These are phyloP conservation scores for Pseudogymnoascus sp. DNA, from an alignment of 2,329 filamentous ascomycete species.

Conservation along the genomic window DNA sequence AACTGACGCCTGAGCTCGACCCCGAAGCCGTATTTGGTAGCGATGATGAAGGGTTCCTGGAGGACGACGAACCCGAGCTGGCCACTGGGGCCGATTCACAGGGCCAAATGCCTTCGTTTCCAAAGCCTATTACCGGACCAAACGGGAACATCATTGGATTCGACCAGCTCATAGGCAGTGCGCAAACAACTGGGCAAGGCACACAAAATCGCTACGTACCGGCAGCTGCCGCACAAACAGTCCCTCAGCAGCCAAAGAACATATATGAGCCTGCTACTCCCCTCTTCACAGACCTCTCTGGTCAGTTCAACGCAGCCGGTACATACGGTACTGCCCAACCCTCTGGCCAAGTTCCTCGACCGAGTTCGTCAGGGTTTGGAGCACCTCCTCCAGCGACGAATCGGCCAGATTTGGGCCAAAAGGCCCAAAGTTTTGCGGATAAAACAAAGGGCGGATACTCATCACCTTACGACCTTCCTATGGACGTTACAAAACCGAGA, in stretches of 20 bases:
- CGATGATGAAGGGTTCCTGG: conserved; percentile 78
- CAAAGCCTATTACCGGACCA: conserved; percentile 22
- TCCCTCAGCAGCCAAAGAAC: conserved; percentile 16
- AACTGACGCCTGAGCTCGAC: conserved; percentile 46
- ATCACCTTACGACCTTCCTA: conserved; percentile 90
- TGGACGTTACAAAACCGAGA: conserved; percentile 70
- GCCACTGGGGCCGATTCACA: conserved; percentile 24
- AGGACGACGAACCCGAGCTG: conserved; percentile 39
- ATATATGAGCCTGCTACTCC: conserved; percentile 25
- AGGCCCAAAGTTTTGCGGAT: conserved; percentile 78
- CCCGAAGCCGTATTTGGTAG: conserved; percentile 65
- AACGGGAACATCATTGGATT: conserved; percentile 29
- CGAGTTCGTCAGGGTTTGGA: background rate
- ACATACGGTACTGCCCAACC: conserved; percentile 16
- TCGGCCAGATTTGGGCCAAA: conserved; percentile 40
- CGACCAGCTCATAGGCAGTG: conserved; percentile 15
- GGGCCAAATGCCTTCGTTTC: conserved; percentile 21
- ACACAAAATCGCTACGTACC: conserved; percentile 25
- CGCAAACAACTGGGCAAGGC: conserved; percentile 16
- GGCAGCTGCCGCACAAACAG: conserved; percentile 14
- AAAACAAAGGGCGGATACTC: conserved; percentile 87
- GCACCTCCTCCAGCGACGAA: conserved; percentile 25
- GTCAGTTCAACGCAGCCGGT: conserved; percentile 20
- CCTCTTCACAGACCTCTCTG: conserved; percentile 26
- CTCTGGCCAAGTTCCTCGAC: background rate